A percentile compares a stretch with the other conserved stretches of the same genome.
Evolutionary conservation across 2,329 filamentous ascomycete genomes (phyloP).

Genomic region (Ceratocystis alfenasii): DNA sequence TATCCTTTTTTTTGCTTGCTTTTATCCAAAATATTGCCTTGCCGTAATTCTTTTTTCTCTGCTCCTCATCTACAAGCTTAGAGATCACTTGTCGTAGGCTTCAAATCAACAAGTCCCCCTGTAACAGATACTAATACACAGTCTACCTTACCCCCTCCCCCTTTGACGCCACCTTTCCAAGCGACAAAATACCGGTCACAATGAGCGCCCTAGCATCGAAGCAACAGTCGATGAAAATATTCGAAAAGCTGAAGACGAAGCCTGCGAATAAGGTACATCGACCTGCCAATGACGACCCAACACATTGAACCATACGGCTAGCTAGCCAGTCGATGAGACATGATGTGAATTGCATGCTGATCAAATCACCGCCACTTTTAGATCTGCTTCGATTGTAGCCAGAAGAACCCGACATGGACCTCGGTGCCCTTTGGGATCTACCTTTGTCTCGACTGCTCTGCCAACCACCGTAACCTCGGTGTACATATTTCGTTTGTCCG

Average conservation of each 20-base stretch:
- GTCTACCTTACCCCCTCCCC: background rate
- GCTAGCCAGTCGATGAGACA: background rate
- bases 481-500: slow-evolving; percentile 99
- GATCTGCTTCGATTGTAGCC: slow-evolving; percentile 97
- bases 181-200: background rate
- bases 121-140: slow-evolving; percentile 11
- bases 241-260: slow-evolving; percentile 93
- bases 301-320: slow-evolving; percentile 5
- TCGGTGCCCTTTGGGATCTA: slow-evolving; percentile 97
- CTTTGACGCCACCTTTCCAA: slow-evolving; percentile 13
- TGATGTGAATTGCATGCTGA: slow-evolving; percentile 19
- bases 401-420: slow-evolving; percentile 97
- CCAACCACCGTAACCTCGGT: slow-evolving; percentile 92
- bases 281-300: slow-evolving; percentile 23
- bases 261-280: slow-evolving; percentile 73
- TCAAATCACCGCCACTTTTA: slow-evolving; percentile 30
- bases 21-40: slow-evolving; percentile 6
- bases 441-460: slow-evolving; percentile 92
- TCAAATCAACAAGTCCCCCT: background rate
- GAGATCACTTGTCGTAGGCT: background rate
- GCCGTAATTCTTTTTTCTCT: slow-evolving; percentile 12
- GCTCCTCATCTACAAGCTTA: background rate
- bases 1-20: slow-evolving; percentile 6
- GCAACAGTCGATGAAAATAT: slow-evolving; percentile 90
- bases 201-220: slow-evolving; percentile 70